Conservation (phyloP, 768 basidiomycete species). For the Gyrodon lividus region DNA sequence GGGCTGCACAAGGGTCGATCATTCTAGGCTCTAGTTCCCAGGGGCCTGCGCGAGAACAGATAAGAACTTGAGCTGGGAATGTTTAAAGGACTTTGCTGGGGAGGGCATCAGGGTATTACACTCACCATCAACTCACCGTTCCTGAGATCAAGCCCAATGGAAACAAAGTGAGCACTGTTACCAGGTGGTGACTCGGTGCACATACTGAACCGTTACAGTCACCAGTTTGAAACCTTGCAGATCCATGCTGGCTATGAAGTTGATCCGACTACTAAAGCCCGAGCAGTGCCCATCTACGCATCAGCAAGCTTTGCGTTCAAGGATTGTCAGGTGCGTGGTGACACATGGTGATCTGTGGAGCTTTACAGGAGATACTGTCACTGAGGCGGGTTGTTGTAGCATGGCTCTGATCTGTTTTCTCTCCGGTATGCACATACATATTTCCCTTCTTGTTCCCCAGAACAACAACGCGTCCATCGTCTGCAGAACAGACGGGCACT, state of each 20-base stretch:
- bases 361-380: too few species aligned
- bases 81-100: too few species aligned
- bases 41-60: too few species aligned
- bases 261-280: conserved; percentile 65
- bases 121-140: too few species aligned
- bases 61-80: too few species aligned
- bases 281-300: conserved; percentile 78
- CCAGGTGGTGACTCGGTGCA: too few species aligned
- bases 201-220: too few species aligned
- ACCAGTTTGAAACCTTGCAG: conserved; percentile 76
- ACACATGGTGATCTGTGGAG: too few species aligned
- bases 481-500: conserved; percentile 6
- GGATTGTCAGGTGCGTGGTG: conserved; percentile 44
- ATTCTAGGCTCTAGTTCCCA: too few species aligned
- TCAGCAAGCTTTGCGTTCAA: conserved; percentile 74
- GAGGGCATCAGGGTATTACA: too few species aligned
- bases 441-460: not conserved
- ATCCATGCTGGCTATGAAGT: conserved; percentile 70
- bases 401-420: conserved; percentile 14
- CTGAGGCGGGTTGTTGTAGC: conserved; percentile 9
- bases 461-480: not conserved
- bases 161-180: too few species aligned
- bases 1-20: not conserved
- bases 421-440: not conserved
- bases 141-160: too few species aligned